Conservation (phyloP, 176 grass and related monocot genomes). For the Bothriochloa decipiens region DNA sequence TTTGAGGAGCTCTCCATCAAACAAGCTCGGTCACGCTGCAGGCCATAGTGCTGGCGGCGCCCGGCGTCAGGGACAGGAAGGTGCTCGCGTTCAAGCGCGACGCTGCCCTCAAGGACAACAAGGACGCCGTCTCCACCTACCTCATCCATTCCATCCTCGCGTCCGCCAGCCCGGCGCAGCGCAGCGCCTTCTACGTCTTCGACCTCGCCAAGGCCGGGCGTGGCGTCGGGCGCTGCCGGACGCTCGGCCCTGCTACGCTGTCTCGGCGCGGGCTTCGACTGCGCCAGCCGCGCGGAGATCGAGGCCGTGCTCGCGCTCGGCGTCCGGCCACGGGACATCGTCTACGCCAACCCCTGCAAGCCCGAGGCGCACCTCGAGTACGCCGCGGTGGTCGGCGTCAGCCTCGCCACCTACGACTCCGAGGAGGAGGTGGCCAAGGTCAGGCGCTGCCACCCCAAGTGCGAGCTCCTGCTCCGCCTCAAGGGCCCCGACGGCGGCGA, state of each 20-base stretch:
- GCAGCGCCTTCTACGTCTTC: slow-evolving; percentile 47
- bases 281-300: no score
- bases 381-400: slow-evolving; percentile 36
- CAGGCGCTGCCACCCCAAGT: no score
- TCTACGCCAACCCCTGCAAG: slow-evolving; percentile 39
- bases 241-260: no score
- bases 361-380: slow-evolving; percentile 47
- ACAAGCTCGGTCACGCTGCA: neutral
- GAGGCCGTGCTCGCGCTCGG: no score
- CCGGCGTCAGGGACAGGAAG: slow-evolving; percentile 45
- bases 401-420: slow-evolving; percentile 54
- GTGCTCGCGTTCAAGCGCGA: slow-evolving; percentile 17
- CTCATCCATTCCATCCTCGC: slow-evolving; percentile 32
- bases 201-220: slow-evolving; percentile 16
- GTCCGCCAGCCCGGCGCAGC: neutral
- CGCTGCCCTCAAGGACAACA: slow-evolving; percentile 12
- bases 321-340: no score
- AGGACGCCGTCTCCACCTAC: neutral
- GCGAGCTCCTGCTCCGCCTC: no score
- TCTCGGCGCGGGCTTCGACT: no score
- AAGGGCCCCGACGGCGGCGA: slow-evolving; percentile 3
- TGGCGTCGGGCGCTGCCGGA: neutral
- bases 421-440: slow-evolving; percentile 32
- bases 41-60: slow-evolving; percentile 32
- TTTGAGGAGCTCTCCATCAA: neutral